Conservation (phyloP, 495 filamentous ascomycete species). For the Clohesyomyces aquaticus region DNA sequence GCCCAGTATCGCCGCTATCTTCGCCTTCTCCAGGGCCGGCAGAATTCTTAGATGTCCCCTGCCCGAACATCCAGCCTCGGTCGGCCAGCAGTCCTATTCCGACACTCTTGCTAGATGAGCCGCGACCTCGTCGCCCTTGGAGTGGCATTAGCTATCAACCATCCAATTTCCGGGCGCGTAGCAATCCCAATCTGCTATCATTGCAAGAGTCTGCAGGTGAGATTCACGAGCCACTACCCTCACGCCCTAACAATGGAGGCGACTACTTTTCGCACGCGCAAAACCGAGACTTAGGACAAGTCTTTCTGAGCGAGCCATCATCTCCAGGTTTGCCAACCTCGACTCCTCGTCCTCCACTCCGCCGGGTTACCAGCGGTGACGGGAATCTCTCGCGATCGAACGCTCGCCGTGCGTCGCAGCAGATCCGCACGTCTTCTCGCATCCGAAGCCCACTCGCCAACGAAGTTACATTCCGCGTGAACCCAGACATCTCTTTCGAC, state of each 20-base stretch:
- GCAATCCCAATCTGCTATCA: not conserved
- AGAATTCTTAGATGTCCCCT: not conserved
- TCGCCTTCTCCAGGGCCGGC: too few species aligned
- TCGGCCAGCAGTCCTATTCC: not conserved
- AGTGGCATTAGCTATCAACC: too few species aligned
- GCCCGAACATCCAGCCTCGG: not conserved
- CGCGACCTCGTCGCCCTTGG: too few species aligned
- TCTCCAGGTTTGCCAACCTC: not conserved
- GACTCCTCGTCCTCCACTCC: not conserved
- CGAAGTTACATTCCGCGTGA: not conserved
- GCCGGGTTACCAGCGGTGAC: not conserved
- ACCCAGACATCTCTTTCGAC: slow-evolving; percentile 24
- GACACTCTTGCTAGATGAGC: not conserved
- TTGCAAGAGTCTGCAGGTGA: not conserved
- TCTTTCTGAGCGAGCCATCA: not conserved
- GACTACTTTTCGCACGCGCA: slow-evolving; percentile 10
- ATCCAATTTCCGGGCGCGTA: too few species aligned
- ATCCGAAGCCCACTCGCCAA: slow-evolving; percentile 11
- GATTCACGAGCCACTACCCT: not conserved
- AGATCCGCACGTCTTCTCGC: not conserved
- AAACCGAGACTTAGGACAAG: not conserved
- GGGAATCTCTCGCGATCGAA: not conserved
- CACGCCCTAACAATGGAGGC: slow-evolving; percentile 1
- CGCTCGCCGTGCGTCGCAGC: not conserved
- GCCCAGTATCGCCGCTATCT: not conserved